Evolutionary conservation across 441 rosid genomes (phyloP), one percentile per base, ranked within the genome.

Genomic region (Manihot esculenta): DNA sequence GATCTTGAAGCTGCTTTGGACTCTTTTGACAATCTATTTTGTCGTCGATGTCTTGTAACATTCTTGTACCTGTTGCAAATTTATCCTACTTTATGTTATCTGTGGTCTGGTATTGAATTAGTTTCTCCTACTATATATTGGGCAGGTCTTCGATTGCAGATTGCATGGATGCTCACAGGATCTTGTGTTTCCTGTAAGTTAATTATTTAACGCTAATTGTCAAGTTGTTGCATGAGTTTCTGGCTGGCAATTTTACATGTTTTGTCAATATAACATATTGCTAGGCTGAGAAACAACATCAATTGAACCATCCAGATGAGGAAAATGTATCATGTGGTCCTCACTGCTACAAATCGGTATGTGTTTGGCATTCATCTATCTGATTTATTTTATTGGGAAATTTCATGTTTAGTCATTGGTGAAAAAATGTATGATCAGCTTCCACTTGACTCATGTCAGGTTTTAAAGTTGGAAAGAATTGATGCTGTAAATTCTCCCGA

Each of bases 101-200:
- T 66, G n/a, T n/a, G n/a, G 6, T 62, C 44, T 41, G 3, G 8
- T 57, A 33, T 55, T 69, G 45, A 70, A 66, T 27, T 35, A 57
- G 38, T 67, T 54, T 57, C 59, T 61, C 24, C 41, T 20, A 42
- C 47, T 83, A 64, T 66, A 45, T 72, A 55, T 81, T 62, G 72
- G n/a, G 78, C 85, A 95, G 99, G 98, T 95, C 10, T 95, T 95
- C 76, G 98, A 95, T 77, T 95, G 99, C 86, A 88, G 97, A 78
- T 91, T 95, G 64, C 99, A 95, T 63, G 99, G 99, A 68, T 93
- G 99, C 79, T 95, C 99, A 15, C 99, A 95, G 83, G 99, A 95
- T 83, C 97, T 95, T 74, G 83, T 95, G 73, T 91, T 86, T 82
- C 97, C 97, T 13, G 98, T 95, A 79, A 85, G 97, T 84, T 57